A percentile compares a stretch with the other conserved stretches of the same genome.
phyloP scores from a whole-genome alignment of 176 grass and related monocot genomes.

The Olyra latifolia region DNA sequence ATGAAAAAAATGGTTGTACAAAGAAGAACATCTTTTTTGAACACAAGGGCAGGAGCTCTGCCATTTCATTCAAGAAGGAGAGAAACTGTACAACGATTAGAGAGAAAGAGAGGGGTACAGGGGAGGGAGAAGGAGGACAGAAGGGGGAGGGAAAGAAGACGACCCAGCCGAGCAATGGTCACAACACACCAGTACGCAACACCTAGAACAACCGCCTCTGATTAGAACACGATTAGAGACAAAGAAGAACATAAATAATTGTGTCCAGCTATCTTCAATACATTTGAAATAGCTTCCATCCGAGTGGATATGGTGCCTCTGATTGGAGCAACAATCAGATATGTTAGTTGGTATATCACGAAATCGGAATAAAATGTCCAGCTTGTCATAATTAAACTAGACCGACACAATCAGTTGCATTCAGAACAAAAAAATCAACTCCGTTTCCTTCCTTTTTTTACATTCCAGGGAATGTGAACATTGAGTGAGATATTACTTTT shows the following conservation, averaged over 20 bases:
- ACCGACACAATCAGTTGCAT: background rate
- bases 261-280: background rate
- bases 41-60: too few relatives aligned
- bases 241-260: background rate
- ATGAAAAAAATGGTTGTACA: background rate
- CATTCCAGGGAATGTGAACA: background rate
- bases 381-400: background rate
- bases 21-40: background rate
- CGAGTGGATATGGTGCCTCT: background rate
- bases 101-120: too few relatives aligned
- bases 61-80: too few relatives aligned
- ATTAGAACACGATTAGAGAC: too few relatives aligned
- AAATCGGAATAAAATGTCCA: background rate
- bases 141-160: too few relatives aligned
- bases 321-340: background rate
- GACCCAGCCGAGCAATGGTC: too few relatives aligned
- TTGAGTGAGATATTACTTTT: background rate
- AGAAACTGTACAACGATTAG: too few relatives aligned
- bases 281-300: background rate
- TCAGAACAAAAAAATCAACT: background rate
- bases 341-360: slow-evolving; percentile 1
- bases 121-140: too few relatives aligned
- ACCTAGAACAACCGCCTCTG: too few relatives aligned
- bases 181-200: too few relatives aligned
- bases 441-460: background rate